Base-by-base conservation (phyloP, 306 rosid species). In the Glycine latifolia region DNA sequence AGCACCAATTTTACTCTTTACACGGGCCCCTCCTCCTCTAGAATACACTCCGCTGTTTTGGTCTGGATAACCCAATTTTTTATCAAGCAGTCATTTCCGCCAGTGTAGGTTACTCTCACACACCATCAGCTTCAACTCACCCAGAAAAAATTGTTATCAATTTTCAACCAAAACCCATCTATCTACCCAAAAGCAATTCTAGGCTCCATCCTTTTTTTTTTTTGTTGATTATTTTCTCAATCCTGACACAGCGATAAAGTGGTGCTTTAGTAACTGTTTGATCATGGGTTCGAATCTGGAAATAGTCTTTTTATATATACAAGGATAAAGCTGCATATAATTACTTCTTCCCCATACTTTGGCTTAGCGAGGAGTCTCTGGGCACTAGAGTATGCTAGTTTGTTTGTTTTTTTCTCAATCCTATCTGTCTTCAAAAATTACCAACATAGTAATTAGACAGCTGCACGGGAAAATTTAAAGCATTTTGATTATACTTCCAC, bases 391-490 rank as follows among this genome's bases (percentile, higher is more conserved):
- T 26, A 26, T 26, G 31, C 31, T 26, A 26, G 31, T 26, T 26
- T 26, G 1, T 26, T 26, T 20, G 20, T 5, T 43, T 4, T 41
- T 53, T 66, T 66, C 72, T 17, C 84, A 37, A 59, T 47, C 12
- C 60, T 82, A 80, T 46, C 74, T 54, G 13, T 85, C 85, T 6
- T 71, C 6, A 67, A 15, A 52, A n/a, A 50, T 11, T 26, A 41
- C 48, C 10, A 13, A 60, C 4, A 16, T 59, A 43, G 43, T 3
- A 79, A 41, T 71, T 90, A n/a, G 82, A 85, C 79, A 70, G 1
- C 13, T 80, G 91, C 52, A 82, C 89, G 0, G 91, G 94, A 33
- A 46, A 85, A 78, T 92, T 89, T 88, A 83, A 89, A 47, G 91
- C 17, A 58, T 35, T 79, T 91, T 49, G 70, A 88, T 53, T 89